Evolutionary conservation across 208 protist species (phyloP).

Genomic region (Leishmania martiniquensis): DNA sequence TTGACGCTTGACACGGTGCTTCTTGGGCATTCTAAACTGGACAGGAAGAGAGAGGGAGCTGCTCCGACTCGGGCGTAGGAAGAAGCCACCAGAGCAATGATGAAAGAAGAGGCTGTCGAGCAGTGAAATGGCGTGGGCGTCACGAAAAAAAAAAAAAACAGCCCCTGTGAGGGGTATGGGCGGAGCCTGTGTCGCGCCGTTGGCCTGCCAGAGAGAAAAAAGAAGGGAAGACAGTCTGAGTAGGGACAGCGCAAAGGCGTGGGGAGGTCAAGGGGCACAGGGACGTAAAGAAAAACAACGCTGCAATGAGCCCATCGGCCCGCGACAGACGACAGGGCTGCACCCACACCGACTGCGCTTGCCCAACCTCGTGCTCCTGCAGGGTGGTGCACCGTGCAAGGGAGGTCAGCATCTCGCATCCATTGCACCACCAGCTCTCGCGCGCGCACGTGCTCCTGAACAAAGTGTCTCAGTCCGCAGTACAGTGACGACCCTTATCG

Average conservation of each 20-base stretch:
- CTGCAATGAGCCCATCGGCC: neutral
- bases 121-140: neutral
- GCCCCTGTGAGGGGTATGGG: neutral
- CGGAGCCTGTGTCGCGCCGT: neutral
- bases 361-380: neutral
- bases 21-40: slow-evolving; percentile 72
- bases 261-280: neutral
- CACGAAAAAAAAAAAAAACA: neutral
- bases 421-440: neutral
- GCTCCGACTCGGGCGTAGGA: neutral
- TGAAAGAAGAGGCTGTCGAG: neutral
- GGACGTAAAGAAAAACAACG: neutral
- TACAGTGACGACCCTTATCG: neutral
- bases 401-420: neutral
- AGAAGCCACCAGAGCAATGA: neutral
- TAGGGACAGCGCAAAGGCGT: neutral
- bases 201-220: neutral
- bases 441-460: too few relatives aligned
- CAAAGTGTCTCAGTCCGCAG: neutral
- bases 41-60: neutral
- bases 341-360: neutral
- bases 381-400: neutral
- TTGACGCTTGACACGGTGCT: slow-evolving; percentile 87
- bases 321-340: neutral
- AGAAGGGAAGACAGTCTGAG: too few relatives aligned